These are phyloP conservation scores for Metarhizium rileyi DNA, from an alignment of 2,329 filamentous ascomycete genomes.

Conservation along the genomic window DNA sequence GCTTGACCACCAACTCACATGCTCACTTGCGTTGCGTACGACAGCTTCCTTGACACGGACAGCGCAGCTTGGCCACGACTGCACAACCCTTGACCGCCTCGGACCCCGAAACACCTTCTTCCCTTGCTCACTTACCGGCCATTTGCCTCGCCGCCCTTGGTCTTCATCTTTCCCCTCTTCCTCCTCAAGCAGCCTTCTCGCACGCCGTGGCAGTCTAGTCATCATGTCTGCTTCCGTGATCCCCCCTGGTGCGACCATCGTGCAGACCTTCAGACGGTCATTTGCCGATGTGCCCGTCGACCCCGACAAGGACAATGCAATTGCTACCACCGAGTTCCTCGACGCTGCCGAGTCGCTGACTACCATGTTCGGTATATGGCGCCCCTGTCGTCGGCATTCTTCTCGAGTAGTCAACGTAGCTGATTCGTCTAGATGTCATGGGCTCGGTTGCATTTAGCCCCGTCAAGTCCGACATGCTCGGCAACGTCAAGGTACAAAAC, in stretches of 20 bases:
- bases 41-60: not conserved
- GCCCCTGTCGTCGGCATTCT: no score
- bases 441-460: constrained; percentile 71
- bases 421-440: constrained; percentile 40
- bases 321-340: constrained; percentile 79
- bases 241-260: constrained; percentile 65
- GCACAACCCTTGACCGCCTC: not conserved
- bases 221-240: constrained; percentile 43
- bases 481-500: constrained; percentile 72
- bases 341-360: constrained; percentile 82
- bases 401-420: not conserved
- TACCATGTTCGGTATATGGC: constrained; percentile 71
- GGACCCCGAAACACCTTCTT: not conserved
- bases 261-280: constrained; percentile 74
- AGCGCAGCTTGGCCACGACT: not conserved
- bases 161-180: not conserved
- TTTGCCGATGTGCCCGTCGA: constrained; percentile 77
- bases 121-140: not conserved
- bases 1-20: no score
- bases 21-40: no score
- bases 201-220: not conserved
- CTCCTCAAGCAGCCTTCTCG: not conserved
- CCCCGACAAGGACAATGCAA: constrained; percentile 61
- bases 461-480: constrained; percentile 83
- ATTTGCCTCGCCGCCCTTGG: not conserved